Evolutionary conservation across 495 filamentous ascomycete species (phyloP).

Genomic region (Poronia punctata): DNA sequence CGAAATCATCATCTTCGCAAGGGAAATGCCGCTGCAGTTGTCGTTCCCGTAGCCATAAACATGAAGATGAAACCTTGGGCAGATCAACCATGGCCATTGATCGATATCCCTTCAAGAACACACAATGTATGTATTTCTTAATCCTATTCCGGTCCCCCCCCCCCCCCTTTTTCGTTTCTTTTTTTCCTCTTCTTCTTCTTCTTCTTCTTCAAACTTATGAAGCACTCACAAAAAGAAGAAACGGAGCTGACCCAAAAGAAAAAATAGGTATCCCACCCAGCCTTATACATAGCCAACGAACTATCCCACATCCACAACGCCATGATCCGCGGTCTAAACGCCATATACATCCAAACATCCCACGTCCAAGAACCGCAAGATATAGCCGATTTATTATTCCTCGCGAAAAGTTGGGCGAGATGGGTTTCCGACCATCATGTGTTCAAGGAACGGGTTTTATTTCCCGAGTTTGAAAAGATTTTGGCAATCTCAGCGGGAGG

Average conservation of each 20-base stretch:
- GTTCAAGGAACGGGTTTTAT: constrained; percentile 25
- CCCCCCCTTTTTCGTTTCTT: not conserved
- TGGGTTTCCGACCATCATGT: constrained; percentile 27
- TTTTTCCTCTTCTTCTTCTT: not conserved
- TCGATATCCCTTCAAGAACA: constrained; percentile 22
- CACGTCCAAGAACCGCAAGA: constrained; percentile 25
- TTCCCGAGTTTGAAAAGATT: constrained; percentile 27
- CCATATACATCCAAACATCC: constrained; percentile 42
- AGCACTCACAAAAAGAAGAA: not conserved
- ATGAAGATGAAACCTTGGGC: constrained; percentile 28
- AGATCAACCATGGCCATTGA: constrained; percentile 27
- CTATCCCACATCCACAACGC: constrained; percentile 43
- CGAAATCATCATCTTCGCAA: too few species aligned
- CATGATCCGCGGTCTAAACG: constrained; percentile 42
- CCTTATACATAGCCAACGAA: constrained; percentile 31
- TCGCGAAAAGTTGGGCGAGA: constrained; percentile 23
- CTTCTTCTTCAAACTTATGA: not conserved
- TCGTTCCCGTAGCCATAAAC: too few species aligned
- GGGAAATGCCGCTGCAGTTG: too few species aligned
- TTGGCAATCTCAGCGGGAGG: constrained; percentile 10
- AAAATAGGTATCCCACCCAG: constrained; percentile 15
- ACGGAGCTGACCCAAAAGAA: not conserved
- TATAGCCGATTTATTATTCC: constrained; percentile 34
- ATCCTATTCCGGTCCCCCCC: not conserved
- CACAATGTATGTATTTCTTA: constrained; percentile 13